Percentiles rank a stretch among this genome's conserved stretches.
Evolutionary conservation across 306 rosid species (phyloP).

Genomic region (Rosa persica): DNA sequence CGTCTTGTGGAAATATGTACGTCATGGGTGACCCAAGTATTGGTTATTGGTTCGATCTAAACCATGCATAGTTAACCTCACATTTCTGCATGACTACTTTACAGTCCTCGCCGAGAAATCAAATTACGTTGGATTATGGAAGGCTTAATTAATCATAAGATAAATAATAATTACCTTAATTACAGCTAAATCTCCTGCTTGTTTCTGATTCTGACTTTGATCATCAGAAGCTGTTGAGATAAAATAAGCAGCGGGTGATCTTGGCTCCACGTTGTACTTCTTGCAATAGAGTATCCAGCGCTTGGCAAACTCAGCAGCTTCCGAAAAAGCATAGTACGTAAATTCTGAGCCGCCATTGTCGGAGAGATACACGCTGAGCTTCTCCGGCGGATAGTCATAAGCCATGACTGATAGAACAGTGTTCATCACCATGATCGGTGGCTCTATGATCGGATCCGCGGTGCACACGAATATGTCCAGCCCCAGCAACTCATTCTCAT

Average conservation of each 20-base stretch:
- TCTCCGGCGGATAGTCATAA: conserved; percentile 40
- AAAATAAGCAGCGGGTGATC: conserved; percentile 43
- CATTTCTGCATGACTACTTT: background rate
- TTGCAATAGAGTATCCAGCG: conserved; percentile 47
- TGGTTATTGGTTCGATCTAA: background rate
- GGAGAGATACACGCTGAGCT: conserved; percentile 46
- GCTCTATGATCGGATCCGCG: conserved; percentile 41
- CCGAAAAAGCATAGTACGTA: conserved; percentile 25
- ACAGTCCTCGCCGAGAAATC: no score
- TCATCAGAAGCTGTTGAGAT: background rate
- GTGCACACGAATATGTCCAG: conserved; percentile 52
- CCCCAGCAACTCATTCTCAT: conserved; percentile 35
- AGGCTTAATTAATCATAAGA: background rate
- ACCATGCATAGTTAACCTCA: background rate
- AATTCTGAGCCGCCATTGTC: conserved; percentile 39
- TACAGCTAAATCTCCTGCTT: conserved; percentile 11
- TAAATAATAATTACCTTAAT: conserved; percentile 40
- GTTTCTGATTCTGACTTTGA: background rate
- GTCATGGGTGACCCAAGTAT: background rate
- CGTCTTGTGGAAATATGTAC: background rate
- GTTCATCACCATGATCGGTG: conserved; percentile 41
- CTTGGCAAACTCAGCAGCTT: conserved; percentile 39
- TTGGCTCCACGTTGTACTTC: conserved; percentile 33
- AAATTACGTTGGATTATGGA: no score
- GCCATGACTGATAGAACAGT: conserved; percentile 40